A percentile compares a stretch with the other conserved stretches of the same genome.
These are phyloP conservation scores for Bacterosira constricta DNA, from an alignment of 108 stramenopile genomes.

Conservation along the genomic window DNA sequence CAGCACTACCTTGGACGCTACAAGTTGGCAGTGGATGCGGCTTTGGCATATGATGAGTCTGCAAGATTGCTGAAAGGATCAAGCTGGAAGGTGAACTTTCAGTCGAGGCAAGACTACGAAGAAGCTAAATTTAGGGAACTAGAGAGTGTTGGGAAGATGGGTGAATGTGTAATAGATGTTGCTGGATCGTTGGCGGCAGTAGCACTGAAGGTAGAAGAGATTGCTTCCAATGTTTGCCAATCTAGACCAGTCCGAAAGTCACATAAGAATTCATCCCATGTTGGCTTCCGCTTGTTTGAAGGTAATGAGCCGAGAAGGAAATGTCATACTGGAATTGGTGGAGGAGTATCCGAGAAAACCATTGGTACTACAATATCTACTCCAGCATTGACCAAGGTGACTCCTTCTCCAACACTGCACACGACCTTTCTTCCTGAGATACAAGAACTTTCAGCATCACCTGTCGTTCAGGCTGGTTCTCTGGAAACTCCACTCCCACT, in stretches of 20 bases:
- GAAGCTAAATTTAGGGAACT: constrained; percentile 37
- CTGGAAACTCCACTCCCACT: constrained; percentile 24
- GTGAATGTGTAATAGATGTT: constrained; percentile 1
- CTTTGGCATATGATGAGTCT: constrained; percentile 52
- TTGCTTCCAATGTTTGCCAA: constrained; percentile 26
- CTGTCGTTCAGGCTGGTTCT: not conserved
- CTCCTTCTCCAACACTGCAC: constrained; percentile 16
- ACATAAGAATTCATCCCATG: too few relatives aligned
- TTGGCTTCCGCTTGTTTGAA: too few relatives aligned
- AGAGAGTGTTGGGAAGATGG: constrained; percentile 2
- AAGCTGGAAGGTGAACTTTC: constrained; percentile 55
- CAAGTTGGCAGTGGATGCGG: constrained; percentile 53
- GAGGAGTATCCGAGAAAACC: too few relatives aligned
- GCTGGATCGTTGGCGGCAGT: constrained; percentile 28
- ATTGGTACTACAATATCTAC: too few relatives aligned
- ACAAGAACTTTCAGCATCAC: not conserved
- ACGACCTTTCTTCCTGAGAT: not conserved
- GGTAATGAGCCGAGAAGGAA: too few relatives aligned
- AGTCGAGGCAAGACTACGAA: constrained; percentile 37
- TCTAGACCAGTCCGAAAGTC: too few relatives aligned
- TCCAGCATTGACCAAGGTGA: constrained; percentile 21
- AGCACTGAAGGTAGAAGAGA: constrained; percentile 34
- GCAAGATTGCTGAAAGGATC: constrained; percentile 52
- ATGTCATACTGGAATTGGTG: too few relatives aligned
- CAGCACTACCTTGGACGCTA: constrained; percentile 58